Evolutionary conservation across 495 filamentous ascomycete genomes (phyloP).

Genomic region (Penicillium ochrochloron): DNA sequence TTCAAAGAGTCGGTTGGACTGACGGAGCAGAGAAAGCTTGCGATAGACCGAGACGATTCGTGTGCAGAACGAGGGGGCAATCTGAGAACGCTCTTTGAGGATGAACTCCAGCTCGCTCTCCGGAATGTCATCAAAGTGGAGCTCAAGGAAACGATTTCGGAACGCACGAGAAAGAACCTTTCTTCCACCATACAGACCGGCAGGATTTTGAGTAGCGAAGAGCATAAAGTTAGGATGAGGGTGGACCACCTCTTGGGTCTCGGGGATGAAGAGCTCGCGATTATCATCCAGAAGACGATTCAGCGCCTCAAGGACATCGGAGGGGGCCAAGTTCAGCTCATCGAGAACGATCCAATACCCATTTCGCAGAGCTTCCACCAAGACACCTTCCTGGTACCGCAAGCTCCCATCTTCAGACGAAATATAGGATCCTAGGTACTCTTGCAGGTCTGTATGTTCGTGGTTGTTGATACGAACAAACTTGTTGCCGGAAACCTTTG

Average conservation of each 20-base stretch:
- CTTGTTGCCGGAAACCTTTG: slow-evolving; percentile 92
- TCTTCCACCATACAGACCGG: slow-evolving; percentile 91
- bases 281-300: slow-evolving; percentile 97
- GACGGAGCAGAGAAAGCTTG: slow-evolving; percentile 83
- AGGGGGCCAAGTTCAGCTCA: slow-evolving; percentile 94
- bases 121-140: slow-evolving; percentile 98
- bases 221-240: slow-evolving; percentile 96
- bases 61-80: slow-evolving; percentile 87
- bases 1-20: slow-evolving; percentile 89
- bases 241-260: slow-evolving; percentile 90
- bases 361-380: slow-evolving; percentile 88
- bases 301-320: slow-evolving; percentile 92
- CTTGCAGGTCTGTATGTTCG: slow-evolving; percentile 97
- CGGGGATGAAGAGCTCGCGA: slow-evolving; percentile 93
- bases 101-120: slow-evolving; percentile 94
- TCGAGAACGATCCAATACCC: slow-evolving; percentile 98
- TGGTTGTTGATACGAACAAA: slow-evolving; percentile 99
- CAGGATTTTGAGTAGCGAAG: slow-evolving; percentile 98
- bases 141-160: slow-evolving; percentile 92
- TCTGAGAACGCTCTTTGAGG: slow-evolving; percentile 81
- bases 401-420: slow-evolving; percentile 84
- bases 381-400: slow-evolving; percentile 88
- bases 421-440: slow-evolving; percentile 94
- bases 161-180: slow-evolving; percentile 94
- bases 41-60: slow-evolving; percentile 94